Percentiles rank a stretch among this genome's conserved stretches.
Conservation (phyloP, 208 protist genomes). For the Trypanosoma scelopori region DNA sequence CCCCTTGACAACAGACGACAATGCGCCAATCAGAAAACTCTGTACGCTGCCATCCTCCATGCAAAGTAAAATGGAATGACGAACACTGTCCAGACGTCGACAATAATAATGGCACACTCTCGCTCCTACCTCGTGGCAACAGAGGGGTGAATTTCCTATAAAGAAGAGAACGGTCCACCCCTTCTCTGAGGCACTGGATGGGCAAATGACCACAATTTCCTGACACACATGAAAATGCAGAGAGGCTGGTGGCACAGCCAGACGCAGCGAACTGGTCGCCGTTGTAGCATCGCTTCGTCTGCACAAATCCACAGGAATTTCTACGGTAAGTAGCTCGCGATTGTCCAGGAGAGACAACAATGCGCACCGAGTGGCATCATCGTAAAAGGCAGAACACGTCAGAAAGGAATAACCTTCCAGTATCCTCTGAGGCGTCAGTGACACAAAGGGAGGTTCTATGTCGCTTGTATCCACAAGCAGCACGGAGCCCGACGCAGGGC, state of each 20-base stretch:
- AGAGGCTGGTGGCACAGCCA: conserved; percentile 12
- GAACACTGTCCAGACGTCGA: not conserved
- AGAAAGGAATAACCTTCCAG: conserved; percentile 10
- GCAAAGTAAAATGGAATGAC: conserved; percentile 7
- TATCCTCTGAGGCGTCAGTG: not conserved
- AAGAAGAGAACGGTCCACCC: conserved; percentile 6
- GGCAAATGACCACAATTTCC: conserved; percentile 8
- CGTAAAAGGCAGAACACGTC: conserved; percentile 6
- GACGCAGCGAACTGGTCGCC: not conserved
- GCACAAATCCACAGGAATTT: conserved; percentile 6
- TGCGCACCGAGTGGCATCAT: conserved; percentile 1
- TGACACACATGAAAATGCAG: conserved; percentile 10
- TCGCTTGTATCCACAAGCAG: conserved; percentile 3
- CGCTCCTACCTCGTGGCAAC: not conserved
- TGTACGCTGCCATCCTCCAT: conserved; percentile 19
- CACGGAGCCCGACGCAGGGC: not conserved
- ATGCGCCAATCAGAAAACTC: conserved; percentile 5
- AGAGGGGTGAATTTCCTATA: not conserved
- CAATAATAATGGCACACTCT: conserved; percentile 16
- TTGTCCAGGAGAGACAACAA: conserved; percentile 11
- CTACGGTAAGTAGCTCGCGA: not conserved
- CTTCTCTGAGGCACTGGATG: not conserved
- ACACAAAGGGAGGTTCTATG: not conserved
- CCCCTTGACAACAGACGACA: conserved; percentile 3
- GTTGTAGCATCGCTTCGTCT: not conserved